Percentiles rank a stretch among this genome's conserved stretches.
Evolutionary conservation across 148 eudicot species (phyloP).

Genomic region (Arctostaphylos glauca): DNA sequence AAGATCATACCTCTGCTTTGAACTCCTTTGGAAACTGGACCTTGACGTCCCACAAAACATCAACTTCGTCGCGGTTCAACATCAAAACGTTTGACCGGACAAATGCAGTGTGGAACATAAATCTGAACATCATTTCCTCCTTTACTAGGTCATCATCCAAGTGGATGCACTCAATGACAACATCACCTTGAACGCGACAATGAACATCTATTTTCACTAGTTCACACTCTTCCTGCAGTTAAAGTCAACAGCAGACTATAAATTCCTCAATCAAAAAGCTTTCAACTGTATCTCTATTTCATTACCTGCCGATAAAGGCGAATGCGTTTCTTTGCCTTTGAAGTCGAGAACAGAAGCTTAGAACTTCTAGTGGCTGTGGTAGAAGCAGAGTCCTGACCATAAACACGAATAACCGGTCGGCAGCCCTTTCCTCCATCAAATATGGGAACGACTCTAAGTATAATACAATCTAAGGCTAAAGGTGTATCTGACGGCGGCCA

Average conservation of each 20-base stretch:
- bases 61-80: constrained; percentile 70
- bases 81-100: constrained; percentile 60
- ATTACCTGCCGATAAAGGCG: constrained; percentile 59
- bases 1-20: constrained; percentile 63
- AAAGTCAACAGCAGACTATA: constrained; percentile 19
- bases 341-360: constrained; percentile 57
- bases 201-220: constrained; percentile 64
- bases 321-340: constrained; percentile 44
- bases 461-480: constrained; percentile 51
- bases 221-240: constrained; percentile 68
- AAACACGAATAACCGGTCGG: constrained; percentile 61
- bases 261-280: constrained; percentile 2
- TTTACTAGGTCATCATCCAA: constrained; percentile 43
- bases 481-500: constrained; percentile 67
- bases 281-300: not conserved
- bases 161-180: constrained; percentile 78
- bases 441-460: constrained; percentile 55
- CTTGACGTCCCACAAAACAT: constrained; percentile 70
- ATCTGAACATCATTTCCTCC: constrained; percentile 79
- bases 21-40: constrained; percentile 65
- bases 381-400: constrained; percentile 60
- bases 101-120: constrained; percentile 79
- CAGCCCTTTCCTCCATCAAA: constrained; percentile 64
- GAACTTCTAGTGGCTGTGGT: constrained; percentile 50
- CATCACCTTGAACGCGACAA: constrained; percentile 76